These are phyloP conservation scores for Quercus parvula DNA, from an alignment of 306 rosid species.

Conservation along the genomic window DNA sequence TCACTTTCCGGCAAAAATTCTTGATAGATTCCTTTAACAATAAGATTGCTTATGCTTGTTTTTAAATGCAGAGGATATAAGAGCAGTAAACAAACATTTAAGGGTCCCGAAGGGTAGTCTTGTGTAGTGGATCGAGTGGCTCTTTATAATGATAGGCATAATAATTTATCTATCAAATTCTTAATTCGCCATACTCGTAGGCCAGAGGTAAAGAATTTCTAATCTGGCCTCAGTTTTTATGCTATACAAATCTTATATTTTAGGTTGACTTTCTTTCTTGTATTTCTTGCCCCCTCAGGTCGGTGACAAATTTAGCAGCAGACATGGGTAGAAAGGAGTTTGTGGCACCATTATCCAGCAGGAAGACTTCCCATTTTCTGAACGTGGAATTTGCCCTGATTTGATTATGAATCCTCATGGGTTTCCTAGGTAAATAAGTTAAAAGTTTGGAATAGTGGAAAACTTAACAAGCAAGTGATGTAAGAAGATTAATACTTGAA, in stretches of 20 bases:
- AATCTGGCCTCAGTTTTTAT: slow-evolving; percentile 5
- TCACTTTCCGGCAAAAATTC: background rate
- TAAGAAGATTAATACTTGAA: too few species aligned
- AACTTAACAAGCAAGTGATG: background rate
- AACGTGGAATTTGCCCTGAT: slow-evolving; percentile 96
- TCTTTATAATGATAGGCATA: slow-evolving; percentile 68
- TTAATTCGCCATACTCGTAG: slow-evolving; percentile 83
- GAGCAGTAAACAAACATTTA: slow-evolving; percentile 35
- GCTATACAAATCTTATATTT: background rate
- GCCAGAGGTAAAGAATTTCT: slow-evolving; percentile 68
- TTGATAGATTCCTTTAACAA: background rate
- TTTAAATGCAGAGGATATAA: slow-evolving; percentile 52
- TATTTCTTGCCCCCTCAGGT: slow-evolving; percentile 40
- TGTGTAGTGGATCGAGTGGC: slow-evolving; percentile 79
- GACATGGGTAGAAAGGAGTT: slow-evolving; percentile 99
- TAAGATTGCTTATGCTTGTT: slow-evolving; percentile 16
- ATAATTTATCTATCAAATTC: slow-evolving; percentile 66
- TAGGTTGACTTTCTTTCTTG: slow-evolving; percentile 18
- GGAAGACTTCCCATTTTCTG: slow-evolving; percentile 95
- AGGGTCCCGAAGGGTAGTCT: slow-evolving; percentile 73
- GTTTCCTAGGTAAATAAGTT: slow-evolving; percentile 66
- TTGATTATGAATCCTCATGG: slow-evolving; percentile 98
- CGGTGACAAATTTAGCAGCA: slow-evolving; percentile 96
- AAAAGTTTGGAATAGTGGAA: background rate
- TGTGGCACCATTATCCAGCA: slow-evolving; percentile 92